Evolutionary conservation across 225 moss, liverwort and hornwort species (phyloP).

Genomic region (Rhytidiadelphus loreus): DNA sequence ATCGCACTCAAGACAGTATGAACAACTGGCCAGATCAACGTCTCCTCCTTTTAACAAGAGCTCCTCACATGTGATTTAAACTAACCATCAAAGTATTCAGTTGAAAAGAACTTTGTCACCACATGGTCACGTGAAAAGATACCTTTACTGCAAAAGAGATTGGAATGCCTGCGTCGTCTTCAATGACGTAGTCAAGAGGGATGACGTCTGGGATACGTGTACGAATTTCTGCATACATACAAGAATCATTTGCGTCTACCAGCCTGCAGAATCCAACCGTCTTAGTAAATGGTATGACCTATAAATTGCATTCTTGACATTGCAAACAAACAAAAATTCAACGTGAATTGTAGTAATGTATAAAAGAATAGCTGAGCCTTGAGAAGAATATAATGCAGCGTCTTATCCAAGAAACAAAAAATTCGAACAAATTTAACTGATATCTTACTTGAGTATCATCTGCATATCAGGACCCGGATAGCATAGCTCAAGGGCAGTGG

Average conservation of each 20-base stretch:
- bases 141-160: constrained; percentile 97
- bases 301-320: not conserved
- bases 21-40: not conserved
- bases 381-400: not conserved
- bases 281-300: not conserved
- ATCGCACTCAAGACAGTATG: not conserved
- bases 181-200: constrained; percentile 65
- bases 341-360: not conserved
- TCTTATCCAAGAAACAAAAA: not conserved
- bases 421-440: not conserved
- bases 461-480: constrained; percentile 98
- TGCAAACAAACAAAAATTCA: not conserved
- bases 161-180: constrained; percentile 54
- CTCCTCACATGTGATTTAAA: not conserved
- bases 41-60: not conserved
- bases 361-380: not conserved
- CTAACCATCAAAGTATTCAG: not conserved
- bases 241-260: constrained; percentile 84
- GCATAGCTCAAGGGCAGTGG: constrained; percentile 74
- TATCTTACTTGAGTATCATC: constrained; percentile 73
- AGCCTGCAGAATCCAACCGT: constrained; percentile 41
- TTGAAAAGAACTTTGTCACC: not conserved
- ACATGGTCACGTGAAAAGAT: not conserved
- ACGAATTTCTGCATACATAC: constrained; percentile 89
- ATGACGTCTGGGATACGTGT: constrained; percentile 72